Base-by-base conservation (phyloP, 495 filamentous ascomycete species). In the Letharia lupina region DNA sequence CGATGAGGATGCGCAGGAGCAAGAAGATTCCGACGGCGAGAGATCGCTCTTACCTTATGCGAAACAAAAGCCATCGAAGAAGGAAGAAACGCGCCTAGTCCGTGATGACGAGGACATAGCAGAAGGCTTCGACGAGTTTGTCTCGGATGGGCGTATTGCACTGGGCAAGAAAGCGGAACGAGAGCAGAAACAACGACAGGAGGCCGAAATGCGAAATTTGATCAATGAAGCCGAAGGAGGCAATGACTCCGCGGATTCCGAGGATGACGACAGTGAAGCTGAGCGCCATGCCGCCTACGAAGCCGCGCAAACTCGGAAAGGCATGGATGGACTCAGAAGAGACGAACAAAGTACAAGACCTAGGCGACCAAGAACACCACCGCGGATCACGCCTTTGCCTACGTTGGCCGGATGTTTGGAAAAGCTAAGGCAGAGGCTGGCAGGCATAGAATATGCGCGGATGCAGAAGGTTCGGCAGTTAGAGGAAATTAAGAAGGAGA, bases 91-190 rank as follows among this genome's bases (percentile, higher is more conserved):
- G 12, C 81, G 94, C n/a, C 82, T 97, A 12, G 82, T 91, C 6
- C 81, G 82, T 37, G 92, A 96, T 62, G 93, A 97, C 71, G 94
- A 98, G 72, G 91, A 96, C 72, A 84, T 97, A n/a, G 88, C 87
- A 41, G 94, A 98, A 77, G 92, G 92, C 5, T 96, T 96, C 73
- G 93, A 96, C 62, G 91, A 96, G 65, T 96, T 89, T 69, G 88
- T 93, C 20, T 88, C 92, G 28, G 93, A 96, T 72, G 91, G 88
- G 20, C 83, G 83, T 40, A 84, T 96, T 15, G 82, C 90, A 4
- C 81, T 98, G 0, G 90, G 91, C 50, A 84, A 81, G 70, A 88
- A 88, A 66, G 91, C 92, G 6, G 90, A 95, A 76, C 82, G 84
- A n/a, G 90, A 89, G 63, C 86, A 89, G 31, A 81, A 83, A 39